A percentile compares a stretch with the other conserved stretches of the same genome.
phyloP scores from a whole-genome alignment of 2,329 filamentous ascomycete species.

The Fusarium sublunatum region DNA sequence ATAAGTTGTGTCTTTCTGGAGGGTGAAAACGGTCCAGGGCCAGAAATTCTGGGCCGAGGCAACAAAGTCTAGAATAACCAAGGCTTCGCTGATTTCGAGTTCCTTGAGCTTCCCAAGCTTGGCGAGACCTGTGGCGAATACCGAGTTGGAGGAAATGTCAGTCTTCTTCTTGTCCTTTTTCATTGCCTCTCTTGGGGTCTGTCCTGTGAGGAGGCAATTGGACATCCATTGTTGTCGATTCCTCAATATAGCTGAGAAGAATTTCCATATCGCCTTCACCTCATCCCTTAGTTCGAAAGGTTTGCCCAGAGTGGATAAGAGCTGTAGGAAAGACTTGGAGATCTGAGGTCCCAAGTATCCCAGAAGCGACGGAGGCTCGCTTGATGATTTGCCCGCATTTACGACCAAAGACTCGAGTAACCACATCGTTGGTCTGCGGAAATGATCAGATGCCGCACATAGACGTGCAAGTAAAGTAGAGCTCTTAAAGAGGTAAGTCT shows the following conservation, averaged over 20 bases:
- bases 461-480: conserved; percentile 81
- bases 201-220: conserved; percentile 89
- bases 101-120: conserved; percentile 73
- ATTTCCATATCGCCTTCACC: conserved; percentile 80
- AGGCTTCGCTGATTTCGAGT: conserved; percentile 72
- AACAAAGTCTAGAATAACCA: conserved; percentile 87
- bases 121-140: conserved; percentile 79
- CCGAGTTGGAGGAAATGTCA: conserved; percentile 66
- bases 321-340: conserved; percentile 83
- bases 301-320: conserved; percentile 80
- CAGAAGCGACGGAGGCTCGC: conserved; percentile 93
- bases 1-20: conserved; percentile 79
- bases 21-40: conserved; percentile 89
- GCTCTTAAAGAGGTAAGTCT: conserved; percentile 83
- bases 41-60: conserved; percentile 91
- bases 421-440: conserved; percentile 72
- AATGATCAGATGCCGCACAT: conserved; percentile 75
- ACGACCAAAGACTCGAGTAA: conserved; percentile 80
- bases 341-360: conserved; percentile 86
- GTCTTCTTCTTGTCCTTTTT: conserved; percentile 65
- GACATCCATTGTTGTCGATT: conserved; percentile 97
- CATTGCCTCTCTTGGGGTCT: conserved; percentile 81
- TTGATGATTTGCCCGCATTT: conserved; percentile 70
- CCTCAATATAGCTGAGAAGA: conserved; percentile 86
- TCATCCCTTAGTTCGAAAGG: conserved; percentile 75